A percentile compares a stretch with the other conserved stretches of the same genome.
Conservation (phyloP, 225 moss, liverwort and hornwort genomes). For the Sphagnum contortum region DNA sequence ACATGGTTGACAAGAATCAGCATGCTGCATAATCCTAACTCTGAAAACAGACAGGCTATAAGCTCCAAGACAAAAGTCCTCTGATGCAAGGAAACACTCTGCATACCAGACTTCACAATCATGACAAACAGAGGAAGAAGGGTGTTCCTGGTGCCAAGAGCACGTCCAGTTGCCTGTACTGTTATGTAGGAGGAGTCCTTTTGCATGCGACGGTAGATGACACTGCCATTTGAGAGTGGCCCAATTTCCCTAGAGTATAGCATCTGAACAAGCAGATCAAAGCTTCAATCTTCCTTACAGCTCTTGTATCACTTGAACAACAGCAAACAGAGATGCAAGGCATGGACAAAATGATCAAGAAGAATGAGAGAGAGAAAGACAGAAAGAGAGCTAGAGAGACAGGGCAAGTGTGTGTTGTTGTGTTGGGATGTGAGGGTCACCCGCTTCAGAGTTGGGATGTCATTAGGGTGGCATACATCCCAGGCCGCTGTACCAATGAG, state of each 20-base stretch:
- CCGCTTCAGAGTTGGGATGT: slow-evolving; percentile 32
- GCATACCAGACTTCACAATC: too few relatives aligned
- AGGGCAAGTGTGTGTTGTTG: too few relatives aligned
- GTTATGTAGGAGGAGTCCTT: slow-evolving; percentile 42
- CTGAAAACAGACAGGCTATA: neutral
- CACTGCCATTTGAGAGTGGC: slow-evolving; percentile 25
- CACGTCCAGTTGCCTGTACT: slow-evolving; percentile 53
- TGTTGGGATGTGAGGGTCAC: slow-evolving; percentile 12
- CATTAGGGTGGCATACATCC: slow-evolving; percentile 56
- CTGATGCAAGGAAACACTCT: too few relatives aligned
- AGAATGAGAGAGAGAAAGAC: too few relatives aligned
- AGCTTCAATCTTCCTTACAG: too few relatives aligned
- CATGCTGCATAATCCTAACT: neutral
- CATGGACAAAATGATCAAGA: too few relatives aligned
- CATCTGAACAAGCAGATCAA: slow-evolving; percentile 28
- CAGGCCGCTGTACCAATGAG: slow-evolving; percentile 56
- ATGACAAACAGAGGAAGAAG: too few relatives aligned
- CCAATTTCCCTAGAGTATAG: slow-evolving; percentile 38
- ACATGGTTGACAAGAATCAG: neutral
- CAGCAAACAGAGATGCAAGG: too few relatives aligned
- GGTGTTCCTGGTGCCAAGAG: slow-evolving; percentile 48
- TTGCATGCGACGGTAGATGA: slow-evolving; percentile 42
- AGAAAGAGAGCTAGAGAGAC: too few relatives aligned
- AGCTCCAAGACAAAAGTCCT: too few relatives aligned
- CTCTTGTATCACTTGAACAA: too few relatives aligned